Evolutionary conservation across 2,329 filamentous ascomycete genomes (phyloP).

Genomic region (Coccinonectria pachysandricola): DNA sequence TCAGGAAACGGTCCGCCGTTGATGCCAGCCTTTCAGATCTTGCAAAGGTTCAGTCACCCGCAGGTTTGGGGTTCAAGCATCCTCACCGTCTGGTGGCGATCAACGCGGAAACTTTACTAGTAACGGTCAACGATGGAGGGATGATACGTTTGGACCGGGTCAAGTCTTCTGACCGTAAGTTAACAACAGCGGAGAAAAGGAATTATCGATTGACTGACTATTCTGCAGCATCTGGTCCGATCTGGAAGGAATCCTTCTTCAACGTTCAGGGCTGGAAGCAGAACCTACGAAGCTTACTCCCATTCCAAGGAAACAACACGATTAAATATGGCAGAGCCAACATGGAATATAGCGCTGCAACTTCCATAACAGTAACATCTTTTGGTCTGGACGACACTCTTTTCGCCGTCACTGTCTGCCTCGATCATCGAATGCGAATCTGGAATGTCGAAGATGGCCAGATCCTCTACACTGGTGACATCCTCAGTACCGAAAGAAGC

Average conservation of each 20-base stretch:
- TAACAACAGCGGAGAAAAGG: neutral
- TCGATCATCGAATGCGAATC: slow-evolving; percentile 80
- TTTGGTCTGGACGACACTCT: slow-evolving; percentile 39
- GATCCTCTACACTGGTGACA: slow-evolving; percentile 65
- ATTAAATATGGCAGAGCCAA: slow-evolving; percentile 53
- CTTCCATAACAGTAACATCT: slow-evolving; percentile 46
- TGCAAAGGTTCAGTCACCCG: slow-evolving; percentile 63
- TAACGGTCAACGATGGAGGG: slow-evolving; percentile 72
- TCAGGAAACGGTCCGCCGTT: slow-evolving; percentile 57
- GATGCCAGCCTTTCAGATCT: slow-evolving; percentile 67
- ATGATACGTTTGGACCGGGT: slow-evolving; percentile 60
- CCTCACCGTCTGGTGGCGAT: slow-evolving; percentile 74
- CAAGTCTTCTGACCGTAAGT: slow-evolving; percentile 36
- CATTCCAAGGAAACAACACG: slow-evolving; percentile 54
- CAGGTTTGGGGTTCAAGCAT: slow-evolving; percentile 65
- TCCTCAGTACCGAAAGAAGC: slow-evolving; percentile 58
- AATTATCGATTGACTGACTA: slow-evolving; percentile 2
- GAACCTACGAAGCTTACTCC: slow-evolving; percentile 54
- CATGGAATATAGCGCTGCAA: slow-evolving; percentile 58
- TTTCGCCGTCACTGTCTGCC: slow-evolving; percentile 67
- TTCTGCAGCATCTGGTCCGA: slow-evolving; percentile 14
- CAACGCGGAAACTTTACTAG: slow-evolving; percentile 61
- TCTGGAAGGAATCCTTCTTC: slow-evolving; percentile 64
- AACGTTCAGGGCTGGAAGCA: slow-evolving; percentile 64
- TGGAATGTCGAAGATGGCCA: slow-evolving; percentile 83